Percentiles rank a stretch among this genome's conserved stretches.
These are phyloP conservation scores for Francoa sonchifolia DNA, from an alignment of 441 rosid genomes.

Conservation along the genomic window DNA sequence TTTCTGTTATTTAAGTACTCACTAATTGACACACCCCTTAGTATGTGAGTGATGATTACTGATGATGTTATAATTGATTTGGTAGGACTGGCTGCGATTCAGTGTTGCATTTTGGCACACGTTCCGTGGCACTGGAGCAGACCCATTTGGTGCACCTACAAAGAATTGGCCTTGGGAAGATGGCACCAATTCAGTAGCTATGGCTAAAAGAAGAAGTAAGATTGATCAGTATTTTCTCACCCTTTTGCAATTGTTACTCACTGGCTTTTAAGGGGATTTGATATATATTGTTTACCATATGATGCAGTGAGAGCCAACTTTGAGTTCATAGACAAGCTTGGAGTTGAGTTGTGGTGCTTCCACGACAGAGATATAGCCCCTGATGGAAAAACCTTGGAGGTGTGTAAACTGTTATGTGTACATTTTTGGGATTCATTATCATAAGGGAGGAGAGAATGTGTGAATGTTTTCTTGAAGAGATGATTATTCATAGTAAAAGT, in stretches of 20 bases:
- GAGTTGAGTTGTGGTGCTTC: constrained; percentile 93
- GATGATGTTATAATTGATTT: constrained; percentile 11
- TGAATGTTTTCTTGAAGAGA: neutral
- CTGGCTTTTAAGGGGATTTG: neutral
- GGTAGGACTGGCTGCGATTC: constrained; percentile 91
- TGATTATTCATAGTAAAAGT: no score
- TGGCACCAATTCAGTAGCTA: constrained; percentile 76
- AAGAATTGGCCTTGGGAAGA: constrained; percentile 98
- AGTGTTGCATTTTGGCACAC: constrained; percentile 99
- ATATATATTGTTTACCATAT: neutral
- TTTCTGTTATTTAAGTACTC: neutral
- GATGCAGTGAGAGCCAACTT: constrained; percentile 91
- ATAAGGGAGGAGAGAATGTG: neutral
- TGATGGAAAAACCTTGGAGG: constrained; percentile 69
- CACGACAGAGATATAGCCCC: constrained; percentile 97
- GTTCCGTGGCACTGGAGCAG: constrained; percentile 81
- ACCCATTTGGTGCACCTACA: constrained; percentile 80
- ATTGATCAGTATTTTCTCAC: constrained; percentile 1
- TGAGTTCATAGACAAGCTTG: constrained; percentile 81
- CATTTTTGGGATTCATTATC: neutral
- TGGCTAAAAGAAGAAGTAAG: constrained; percentile 98
- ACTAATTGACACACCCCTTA: neutral
- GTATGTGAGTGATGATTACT: constrained; percentile 7
- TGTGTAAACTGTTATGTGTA: constrained; percentile 15
- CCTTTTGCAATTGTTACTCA: neutral